Evolutionary conservation across 139 green algal genomes (phyloP).

Genomic region (Picochlorum sp.): DNA sequence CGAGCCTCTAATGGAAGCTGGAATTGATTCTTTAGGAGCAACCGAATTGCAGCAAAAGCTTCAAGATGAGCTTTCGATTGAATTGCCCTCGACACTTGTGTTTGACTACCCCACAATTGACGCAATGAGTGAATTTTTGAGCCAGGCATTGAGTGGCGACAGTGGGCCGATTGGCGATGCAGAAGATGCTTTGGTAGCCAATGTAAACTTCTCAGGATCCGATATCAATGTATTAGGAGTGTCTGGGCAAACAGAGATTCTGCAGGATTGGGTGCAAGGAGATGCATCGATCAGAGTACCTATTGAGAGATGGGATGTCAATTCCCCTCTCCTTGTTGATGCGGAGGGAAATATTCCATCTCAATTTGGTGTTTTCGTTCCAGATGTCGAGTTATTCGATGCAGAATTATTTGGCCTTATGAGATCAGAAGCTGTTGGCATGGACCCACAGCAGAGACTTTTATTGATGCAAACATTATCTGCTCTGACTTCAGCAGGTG

Average conservation of each 20-base stretch:
- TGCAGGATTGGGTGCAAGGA: constrained; percentile 2
- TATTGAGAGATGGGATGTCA: constrained; percentile 39
- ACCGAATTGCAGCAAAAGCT: constrained; percentile 75
- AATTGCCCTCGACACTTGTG: constrained; percentile 47
- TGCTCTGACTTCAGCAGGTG: constrained; percentile 20
- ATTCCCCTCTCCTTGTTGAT: neutral
- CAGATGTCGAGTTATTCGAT: constrained; percentile 38
- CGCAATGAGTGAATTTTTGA: constrained; percentile 38
- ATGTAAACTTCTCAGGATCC: neutral
- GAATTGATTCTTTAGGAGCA: constrained; percentile 71
- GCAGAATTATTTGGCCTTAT: constrained; percentile 37
- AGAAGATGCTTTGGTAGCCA: neutral
- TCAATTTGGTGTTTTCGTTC: constrained; percentile 56
- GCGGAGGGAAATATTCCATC: neutral
- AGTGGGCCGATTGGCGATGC: neutral
- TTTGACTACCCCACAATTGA: constrained; percentile 63
- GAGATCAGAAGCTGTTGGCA: constrained; percentile 29
- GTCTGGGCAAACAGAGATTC: constrained; percentile 5
- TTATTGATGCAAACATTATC: constrained; percentile 45
- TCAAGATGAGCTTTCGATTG: constrained; percentile 14
- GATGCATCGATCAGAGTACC: constrained; percentile 34
- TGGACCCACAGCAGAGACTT: constrained; percentile 73
- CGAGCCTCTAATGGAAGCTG: constrained; percentile 68
- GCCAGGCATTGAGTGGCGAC: constrained; percentile 3
- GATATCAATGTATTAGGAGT: constrained; percentile 8